Evolutionary conservation across 495 filamentous ascomycete genomes (phyloP), one percentile per base, ranked within the genome.

Genomic region (Aspergillus haitiensis): DNA sequence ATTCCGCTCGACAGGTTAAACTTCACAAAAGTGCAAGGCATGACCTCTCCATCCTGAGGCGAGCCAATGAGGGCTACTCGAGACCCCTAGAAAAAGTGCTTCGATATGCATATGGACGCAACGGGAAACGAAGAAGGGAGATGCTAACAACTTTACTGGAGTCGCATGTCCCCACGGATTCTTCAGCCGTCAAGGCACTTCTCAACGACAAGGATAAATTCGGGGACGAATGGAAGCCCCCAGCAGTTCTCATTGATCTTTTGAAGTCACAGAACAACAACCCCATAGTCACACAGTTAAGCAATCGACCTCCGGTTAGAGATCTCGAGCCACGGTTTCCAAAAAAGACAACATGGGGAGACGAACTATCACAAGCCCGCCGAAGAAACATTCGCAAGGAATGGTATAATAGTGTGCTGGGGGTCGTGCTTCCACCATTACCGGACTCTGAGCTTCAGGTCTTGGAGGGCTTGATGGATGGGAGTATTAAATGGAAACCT

Each of bases 371-470:
- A 0, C 55, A 70, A 12, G 79, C 70, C 52, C 80, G 88, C 2
- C 69, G 69, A 37, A 70, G 75, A 44, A 89, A 88, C 53, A 84
- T 88, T 51, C 72, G 82, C 9, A 79, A 74, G 54, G 78, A 77
- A 55, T 86, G 84, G 77, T 93, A 89, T 74, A 78, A 73, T 0
- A 37, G 62, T 0, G 70, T 84, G 42, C 75, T 90, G 16, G 67
- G 75, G 0, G 79, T 77, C 46, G 64, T 91, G 5, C 69, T 89
- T n/a, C 90, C 92, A 7, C 94, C 94, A 2, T 62, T 97, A 1
- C 86, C 88, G 0, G 61, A 75, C 21, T 60, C 75, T 13, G 90
- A 94, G 58, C 89, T 88, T 77, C 71, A 82, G 31, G 64, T 78
- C 35, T 72, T 98, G 9, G 70, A 79, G 11, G 80, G 76, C 15